These are phyloP conservation scores for Saccharomyces pastorianus DNA, from an alignment of 1,139 yeast species.

Conservation along the genomic window DNA sequence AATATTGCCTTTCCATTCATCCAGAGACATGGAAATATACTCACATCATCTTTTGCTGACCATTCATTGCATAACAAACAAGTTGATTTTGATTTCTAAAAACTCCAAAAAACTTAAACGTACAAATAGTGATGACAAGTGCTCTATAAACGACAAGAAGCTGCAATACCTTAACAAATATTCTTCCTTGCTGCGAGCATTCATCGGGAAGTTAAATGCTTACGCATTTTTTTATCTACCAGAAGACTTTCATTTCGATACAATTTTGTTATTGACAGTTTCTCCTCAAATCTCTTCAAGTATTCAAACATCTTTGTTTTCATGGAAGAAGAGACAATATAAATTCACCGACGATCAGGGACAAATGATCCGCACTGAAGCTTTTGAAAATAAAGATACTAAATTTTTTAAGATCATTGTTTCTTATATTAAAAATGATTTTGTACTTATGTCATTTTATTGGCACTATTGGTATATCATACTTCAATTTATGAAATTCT, in stretches of 20 bases:
- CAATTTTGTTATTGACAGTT: constrained; percentile 14
- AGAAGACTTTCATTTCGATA: constrained; percentile 23
- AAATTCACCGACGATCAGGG: neutral
- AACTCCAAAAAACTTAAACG: constrained; percentile 4
- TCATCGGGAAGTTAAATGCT: constrained; percentile 29
- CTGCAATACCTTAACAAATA: constrained; percentile 14
- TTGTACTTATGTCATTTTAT: constrained; percentile 24
- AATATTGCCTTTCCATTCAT: constrained; percentile 12
- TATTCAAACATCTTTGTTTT: constrained; percentile 9
- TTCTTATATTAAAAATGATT: constrained; percentile 28
- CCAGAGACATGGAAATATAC: constrained; percentile 19
- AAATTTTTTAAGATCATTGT: constrained; percentile 23
- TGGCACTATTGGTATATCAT: constrained; percentile 30
- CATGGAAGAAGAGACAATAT: constrained; percentile 21
- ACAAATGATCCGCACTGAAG: constrained; percentile 4
- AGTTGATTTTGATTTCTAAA: constrained; percentile 22
- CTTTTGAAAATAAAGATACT: constrained; percentile 11
- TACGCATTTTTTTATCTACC: constrained; percentile 27
- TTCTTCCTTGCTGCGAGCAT: constrained; percentile 21
- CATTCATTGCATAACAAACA: constrained; percentile 23
- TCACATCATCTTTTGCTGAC: constrained; percentile 26
- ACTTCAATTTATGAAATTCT: constrained; percentile 8
- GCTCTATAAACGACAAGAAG: neutral
- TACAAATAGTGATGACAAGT: neutral
- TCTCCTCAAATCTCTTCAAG: constrained; percentile 8